Base-by-base conservation (phyloP, 2,329 filamentous ascomycete species). In the Ilyonectria destructans region DNA sequence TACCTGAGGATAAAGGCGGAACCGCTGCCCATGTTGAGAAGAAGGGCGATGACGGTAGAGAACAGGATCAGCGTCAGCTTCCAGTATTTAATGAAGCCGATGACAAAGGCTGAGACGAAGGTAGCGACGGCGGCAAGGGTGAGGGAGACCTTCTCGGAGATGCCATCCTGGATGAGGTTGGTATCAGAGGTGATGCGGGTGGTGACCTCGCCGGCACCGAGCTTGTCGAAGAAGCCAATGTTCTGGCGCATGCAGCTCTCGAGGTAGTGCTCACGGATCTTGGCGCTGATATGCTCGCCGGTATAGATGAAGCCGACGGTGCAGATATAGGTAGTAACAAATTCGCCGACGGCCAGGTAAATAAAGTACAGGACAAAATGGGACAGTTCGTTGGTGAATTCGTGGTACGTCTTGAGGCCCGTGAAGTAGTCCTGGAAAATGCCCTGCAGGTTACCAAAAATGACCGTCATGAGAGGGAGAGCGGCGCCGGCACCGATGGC, bases 161-260 rank as follows among this genome's bases (percentile, higher is more conserved):
- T 94, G 64, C 95, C 96, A 73, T 97, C 95, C 80, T 98, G 96
- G 62, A 98, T 92, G 60, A 97, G 85, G 77, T 97, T 98, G 51
- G 94, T 97, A 80, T 98, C 96, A 12, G 95, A 92, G 0, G 96
- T 98, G 74, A 98, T 97, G 71, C 95, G 91, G 1, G 95, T 97
- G 0, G 95, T 97, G 68, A 98, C 93, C 82, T 98, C 96, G 66
- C 96, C 95, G 37, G 95, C 93, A 58, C 95, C 96, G 15, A 97
- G 87, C 77, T 96, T 96, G 81, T 98, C 96, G 81, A 97, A 97
- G 81, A 94, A 97, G 52, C 90, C 95, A 79, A 97, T 96, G 79
- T 97, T 97, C 79, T 97, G 95, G 68, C 90, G 90, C 84, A 97
- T 85, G 77, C 95, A 95, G 70, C 93, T 94, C 74, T 91, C 88